These are phyloP conservation scores for Diaporthe ampelina DNA, from an alignment of 2,329 filamentous ascomycete genomes.

Conservation along the genomic window DNA sequence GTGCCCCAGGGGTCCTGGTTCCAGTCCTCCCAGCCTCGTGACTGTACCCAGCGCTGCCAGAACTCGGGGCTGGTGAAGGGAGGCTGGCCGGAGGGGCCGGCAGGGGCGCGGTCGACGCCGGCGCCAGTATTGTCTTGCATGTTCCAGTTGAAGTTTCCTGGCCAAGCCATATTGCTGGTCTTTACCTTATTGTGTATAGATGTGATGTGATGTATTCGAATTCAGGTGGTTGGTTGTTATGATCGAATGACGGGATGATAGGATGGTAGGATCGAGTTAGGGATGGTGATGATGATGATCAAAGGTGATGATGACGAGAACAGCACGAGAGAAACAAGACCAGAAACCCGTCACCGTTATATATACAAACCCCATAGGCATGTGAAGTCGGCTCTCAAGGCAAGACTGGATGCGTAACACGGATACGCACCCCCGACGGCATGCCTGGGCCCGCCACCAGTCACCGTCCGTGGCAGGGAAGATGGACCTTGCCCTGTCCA, in stretches of 20 bases:
- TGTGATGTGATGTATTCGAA: constrained; percentile 7
- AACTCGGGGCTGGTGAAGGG: constrained; percentile 36
- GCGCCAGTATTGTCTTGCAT: constrained; percentile 31
- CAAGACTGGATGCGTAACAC: constrained; percentile 24
- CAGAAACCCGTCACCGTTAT: constrained; percentile 14
- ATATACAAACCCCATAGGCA: constrained; percentile 27
- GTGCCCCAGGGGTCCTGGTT: constrained; percentile 14
- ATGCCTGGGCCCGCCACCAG: constrained; percentile 32
- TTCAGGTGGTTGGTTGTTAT: neutral
- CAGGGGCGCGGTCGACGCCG: constrained; percentile 39
- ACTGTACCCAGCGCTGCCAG: constrained; percentile 39
- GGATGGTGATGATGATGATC: constrained; percentile 7
- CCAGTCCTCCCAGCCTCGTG: constrained; percentile 38
- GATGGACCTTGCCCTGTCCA: neutral
- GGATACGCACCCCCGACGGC: constrained; percentile 27
- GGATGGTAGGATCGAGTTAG: neutral
- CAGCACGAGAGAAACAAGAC: neutral
- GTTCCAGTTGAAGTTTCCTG: constrained; percentile 36
- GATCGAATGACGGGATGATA: neutral
- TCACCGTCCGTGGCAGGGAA: constrained; percentile 14
- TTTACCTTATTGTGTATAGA: constrained; percentile 22
- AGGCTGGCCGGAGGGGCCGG: constrained; percentile 2
- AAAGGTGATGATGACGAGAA: constrained; percentile 2
- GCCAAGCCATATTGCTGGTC: constrained; percentile 39
- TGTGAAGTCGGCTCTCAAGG: constrained; percentile 25